A percentile compares a stretch with the other conserved stretches of the same genome.
Evolutionary conservation across 352 stramenopile genomes (phyloP).

Genomic region (Pythium graminicola): DNA sequence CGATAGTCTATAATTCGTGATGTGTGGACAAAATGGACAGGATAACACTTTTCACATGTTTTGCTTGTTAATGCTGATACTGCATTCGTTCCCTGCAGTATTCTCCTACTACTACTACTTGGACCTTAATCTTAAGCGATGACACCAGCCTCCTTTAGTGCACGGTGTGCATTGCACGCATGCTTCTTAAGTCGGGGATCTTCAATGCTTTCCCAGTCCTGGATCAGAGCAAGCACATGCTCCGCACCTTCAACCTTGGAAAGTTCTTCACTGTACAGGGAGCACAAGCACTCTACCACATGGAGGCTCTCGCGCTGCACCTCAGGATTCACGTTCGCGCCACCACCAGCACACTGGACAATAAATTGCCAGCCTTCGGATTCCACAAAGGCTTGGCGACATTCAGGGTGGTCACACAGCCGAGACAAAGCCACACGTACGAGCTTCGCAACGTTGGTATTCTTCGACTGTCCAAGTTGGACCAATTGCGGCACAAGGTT

Average conservation of each 20-base stretch:
- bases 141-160: constrained; percentile 70
- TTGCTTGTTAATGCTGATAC: constrained; percentile 4
- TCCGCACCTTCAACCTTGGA: constrained; percentile 51
- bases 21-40: not conserved
- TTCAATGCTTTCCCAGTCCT: constrained; percentile 78
- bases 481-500: constrained; percentile 65
- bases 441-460: constrained; percentile 49
- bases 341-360: constrained; percentile 63
- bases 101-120: constrained; percentile 12
- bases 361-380: constrained; percentile 83
- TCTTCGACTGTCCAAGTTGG: constrained; percentile 52
- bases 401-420: constrained; percentile 81
- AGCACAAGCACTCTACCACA: constrained; percentile 80
- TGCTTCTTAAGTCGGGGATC: constrained; percentile 83
- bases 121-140: constrained; percentile 42
- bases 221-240: constrained; percentile 57
- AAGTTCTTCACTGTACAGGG: constrained; percentile 76
- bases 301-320: constrained; percentile 81
- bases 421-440: constrained; percentile 65
- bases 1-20: too few species aligned
- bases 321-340: constrained; percentile 51
- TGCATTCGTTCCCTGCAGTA: constrained; percentile 11
- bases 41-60: constrained; percentile 20
- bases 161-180: constrained; percentile 69
- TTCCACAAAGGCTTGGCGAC: constrained; percentile 71